Evolutionary conservation across 805 yeast genomes (phyloP), one percentile per base, ranked within the genome.

Genomic region (Kodamaea sagamina): DNA sequence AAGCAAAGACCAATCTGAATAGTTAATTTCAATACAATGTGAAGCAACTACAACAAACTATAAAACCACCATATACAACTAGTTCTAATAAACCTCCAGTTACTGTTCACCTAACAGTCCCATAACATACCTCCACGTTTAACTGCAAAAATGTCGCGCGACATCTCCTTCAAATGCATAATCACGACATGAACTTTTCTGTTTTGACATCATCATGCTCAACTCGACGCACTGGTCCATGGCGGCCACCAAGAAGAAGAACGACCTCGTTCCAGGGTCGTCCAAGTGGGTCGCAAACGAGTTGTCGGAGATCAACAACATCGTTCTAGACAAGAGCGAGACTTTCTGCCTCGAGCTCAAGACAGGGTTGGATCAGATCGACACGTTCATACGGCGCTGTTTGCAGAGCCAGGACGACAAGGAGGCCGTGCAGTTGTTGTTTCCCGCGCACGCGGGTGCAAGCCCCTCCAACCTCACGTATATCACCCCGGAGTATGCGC

Each of bases 241-340:
- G 36, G 17, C 36, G 22, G 44, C 44, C 21, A 41, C 44, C 36
- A 35, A 35, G 39, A 41, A 35, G 36, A 41, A 41, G 40, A 47
- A 52, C 28, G 61, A 57, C 24, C 48, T 58, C n/a, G 64, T 73
- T 4, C 80, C 80, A 1, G 84, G 82, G 5, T 62, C 81, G 2
- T 72, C 79, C 9, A 72, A 64, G 47, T 78, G 81, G 79, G 63
- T 77, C 37, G 64, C 75, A 25, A 59, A 59, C 39, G 80, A 77
- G 51, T 58, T 74, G 55, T 54, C 58, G 43, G 61, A 65, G 11
- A 64, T 70, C 22, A 65, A 65, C 47, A 64, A 62, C 32, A 60
- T 65, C 42, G 69, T 75, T 49, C 50, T 57, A 8, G 55, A 61
- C 16, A 65, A 65, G 44, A 54, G 65, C 10, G 76, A 70, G 42